phyloP scores from a whole-genome alignment of 2,329 filamentous ascomycete species.

The Exophiala spinifera region DNA sequence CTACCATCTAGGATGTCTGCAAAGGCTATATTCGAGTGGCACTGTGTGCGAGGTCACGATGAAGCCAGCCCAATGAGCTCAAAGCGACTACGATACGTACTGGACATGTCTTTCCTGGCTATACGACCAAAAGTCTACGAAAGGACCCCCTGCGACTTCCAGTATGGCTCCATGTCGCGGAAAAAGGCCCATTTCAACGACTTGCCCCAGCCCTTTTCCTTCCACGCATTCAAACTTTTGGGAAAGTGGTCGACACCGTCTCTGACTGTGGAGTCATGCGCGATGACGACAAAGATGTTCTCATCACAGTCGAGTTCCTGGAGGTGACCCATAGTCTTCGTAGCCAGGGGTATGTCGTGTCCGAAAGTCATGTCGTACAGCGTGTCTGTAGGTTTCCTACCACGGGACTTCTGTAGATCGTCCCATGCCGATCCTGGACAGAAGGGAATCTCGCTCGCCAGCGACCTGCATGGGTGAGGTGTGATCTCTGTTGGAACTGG shows the following conservation, averaged over 20 bases:
- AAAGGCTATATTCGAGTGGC: no score
- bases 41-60: no score
- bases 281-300: slow-evolving; percentile 31
- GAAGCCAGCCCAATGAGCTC: no score
- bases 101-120: no score
- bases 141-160: not conserved
- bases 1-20: no score
- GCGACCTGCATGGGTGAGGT: slow-evolving; percentile 4
- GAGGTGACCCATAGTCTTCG: slow-evolving; percentile 14
- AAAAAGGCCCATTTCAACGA: slow-evolving; percentile 10
- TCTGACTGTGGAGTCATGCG: slow-evolving; percentile 32
- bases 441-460: not conserved
- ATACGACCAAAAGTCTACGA: no score
- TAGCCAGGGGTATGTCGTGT: slow-evolving; percentile 11
- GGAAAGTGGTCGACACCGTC: slow-evolving; percentile 26
- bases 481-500: slow-evolving; percentile 7
- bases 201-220: slow-evolving; percentile 13
- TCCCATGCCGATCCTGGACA: slow-evolving; percentile 8
- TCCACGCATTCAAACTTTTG: slow-evolving; percentile 13
- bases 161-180: slow-evolving; percentile 10
- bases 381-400: slow-evolving; percentile 4
- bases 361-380: slow-evolving; percentile 16
- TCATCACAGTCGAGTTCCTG: slow-evolving; percentile 30
- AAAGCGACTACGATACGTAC: no score
- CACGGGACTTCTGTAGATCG: slow-evolving; percentile 6